phyloP scores from a whole-genome alignment of 345 rosid species.

The Eucalyptus pauciflora region DNA sequence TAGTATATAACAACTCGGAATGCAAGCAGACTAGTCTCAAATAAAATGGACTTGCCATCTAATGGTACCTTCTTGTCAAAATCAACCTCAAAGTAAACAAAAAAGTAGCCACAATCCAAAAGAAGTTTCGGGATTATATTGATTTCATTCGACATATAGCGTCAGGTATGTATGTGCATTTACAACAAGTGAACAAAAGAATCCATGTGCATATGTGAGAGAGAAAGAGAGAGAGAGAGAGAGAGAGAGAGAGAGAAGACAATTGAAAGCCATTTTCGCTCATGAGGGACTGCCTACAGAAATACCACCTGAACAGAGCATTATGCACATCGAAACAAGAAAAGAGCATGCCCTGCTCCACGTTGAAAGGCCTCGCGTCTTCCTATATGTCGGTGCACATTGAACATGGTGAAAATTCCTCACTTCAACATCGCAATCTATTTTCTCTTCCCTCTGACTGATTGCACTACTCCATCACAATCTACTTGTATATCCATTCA shows the following conservation, averaged over 20 bases:
- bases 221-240: background rate
- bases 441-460: background rate
- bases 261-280: background rate
- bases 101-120: background rate
- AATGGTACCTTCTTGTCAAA: background rate
- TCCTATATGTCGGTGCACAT: background rate
- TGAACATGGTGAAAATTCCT: background rate
- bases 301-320: background rate
- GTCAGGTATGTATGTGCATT: background rate
- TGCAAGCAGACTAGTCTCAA: background rate
- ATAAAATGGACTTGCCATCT: background rate
- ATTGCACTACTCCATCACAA: background rate
- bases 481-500: slow-evolving; percentile 95
- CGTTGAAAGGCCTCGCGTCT: background rate
- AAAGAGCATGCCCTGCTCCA: background rate
- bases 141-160: background rate
- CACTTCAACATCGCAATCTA: background rate
- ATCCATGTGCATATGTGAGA: background rate
- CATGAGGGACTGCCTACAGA: background rate
- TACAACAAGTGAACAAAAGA: background rate
- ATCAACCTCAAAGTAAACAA: background rate
- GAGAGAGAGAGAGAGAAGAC: background rate
- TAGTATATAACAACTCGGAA: background rate
- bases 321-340: background rate
- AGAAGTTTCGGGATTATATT: background rate